Evolutionary conservation across 768 basidiomycete genomes (phyloP), one percentile per base, ranked within the genome.

Genomic region (Naganishia kalamii): DNA sequence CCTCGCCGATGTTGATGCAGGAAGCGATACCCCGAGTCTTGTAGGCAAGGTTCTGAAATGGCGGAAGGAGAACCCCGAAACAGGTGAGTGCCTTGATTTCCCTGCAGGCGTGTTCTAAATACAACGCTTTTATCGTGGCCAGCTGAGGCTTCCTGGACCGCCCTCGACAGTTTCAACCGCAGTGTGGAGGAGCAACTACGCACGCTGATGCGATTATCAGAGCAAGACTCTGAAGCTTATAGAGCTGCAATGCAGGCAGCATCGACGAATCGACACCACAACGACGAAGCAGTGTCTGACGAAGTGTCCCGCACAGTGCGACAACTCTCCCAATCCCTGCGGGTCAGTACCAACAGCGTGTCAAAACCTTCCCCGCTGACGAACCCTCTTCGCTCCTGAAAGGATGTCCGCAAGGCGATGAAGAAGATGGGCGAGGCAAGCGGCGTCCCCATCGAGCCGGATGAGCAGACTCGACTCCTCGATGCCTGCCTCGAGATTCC

Each of bases 1-100:
- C 79, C 83, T 99, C 23, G 96, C 93, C 27, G 96, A 99, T 74
- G 92, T 98, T 17, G 90, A 96, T 71, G 91, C 89, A 10, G 96
- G 96, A 11, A 93, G 89, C 70, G 90, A 97, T 72, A 97, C 96
- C 1, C 96, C 96, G 1, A 90, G 90, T 44, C 85, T 98, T 44
- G 92, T 93, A 12, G 86, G 90, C 32, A 87, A 90, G 77, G 96
- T 99, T 3, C 79, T 96, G 68, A 86, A 85, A 71, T 98, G 94
- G 94, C 84, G 89, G 46, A 84, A 85, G 71, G 84, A 86, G 46
- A 82, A 87, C 48, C 77, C 80, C 15, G 80, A 78, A 33, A 80
- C 84, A 76, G 87, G 70, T 35, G 37, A 65, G 60, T 21, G 5
- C 51, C 32, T 27, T 27, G 8, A 12, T 12, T 48, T 25, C 23